phyloP scores from a whole-genome alignment of 1,284 basidiomycete genomes.

The Ustilago tritici region DNA sequence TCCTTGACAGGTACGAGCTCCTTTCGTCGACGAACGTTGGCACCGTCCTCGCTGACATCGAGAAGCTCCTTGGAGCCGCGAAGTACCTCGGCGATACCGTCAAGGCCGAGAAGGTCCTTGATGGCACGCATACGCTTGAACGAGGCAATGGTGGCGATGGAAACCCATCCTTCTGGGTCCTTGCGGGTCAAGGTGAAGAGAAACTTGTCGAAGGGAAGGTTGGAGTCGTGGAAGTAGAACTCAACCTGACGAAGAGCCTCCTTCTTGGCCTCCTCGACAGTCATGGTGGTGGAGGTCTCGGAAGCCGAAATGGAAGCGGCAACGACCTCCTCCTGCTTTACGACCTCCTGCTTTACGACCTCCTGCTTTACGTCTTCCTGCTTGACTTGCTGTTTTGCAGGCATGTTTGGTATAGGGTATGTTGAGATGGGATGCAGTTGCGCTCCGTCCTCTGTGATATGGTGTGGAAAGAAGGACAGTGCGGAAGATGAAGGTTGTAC shows the following conservation, averaged over 20 bases:
- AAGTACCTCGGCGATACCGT: slow-evolving; percentile 60
- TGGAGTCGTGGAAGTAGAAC: slow-evolving; percentile 90
- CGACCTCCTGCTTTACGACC: not conserved
- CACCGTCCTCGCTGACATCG: slow-evolving; percentile 81
- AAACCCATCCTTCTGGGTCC: slow-evolving; percentile 81
- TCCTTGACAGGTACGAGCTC: slow-evolving; percentile 69
- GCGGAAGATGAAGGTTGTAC: not conserved
- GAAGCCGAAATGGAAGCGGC: slow-evolving; percentile 29
- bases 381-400: slow-evolving; percentile 43
- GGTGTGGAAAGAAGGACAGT: not conserved
- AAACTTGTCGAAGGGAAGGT: slow-evolving; percentile 97
- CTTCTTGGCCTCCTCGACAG: slow-evolving; percentile 55
- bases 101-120: slow-evolving; percentile 58
- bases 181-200: slow-evolving; percentile 75
- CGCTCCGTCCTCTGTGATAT: slow-evolving; percentile 8
- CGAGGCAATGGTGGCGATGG: slow-evolving; percentile 85
- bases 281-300: slow-evolving; percentile 32
- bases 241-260: slow-evolving; percentile 74
- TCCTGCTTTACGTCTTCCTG: slow-evolving; percentile 14
- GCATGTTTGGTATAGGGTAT: slow-evolving; percentile 21
- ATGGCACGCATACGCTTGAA: slow-evolving; percentile 92
- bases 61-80: slow-evolving; percentile 72
- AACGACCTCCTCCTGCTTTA: slow-evolving; percentile 21
- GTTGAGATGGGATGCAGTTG: not conserved
- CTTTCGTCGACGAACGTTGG: slow-evolving; percentile 79